A percentile compares a stretch with the other conserved stretches of the same genome.
phyloP scores from a whole-genome alignment of 2,329 filamentous ascomycete genomes.

The Colletotrichum sp. region DNA sequence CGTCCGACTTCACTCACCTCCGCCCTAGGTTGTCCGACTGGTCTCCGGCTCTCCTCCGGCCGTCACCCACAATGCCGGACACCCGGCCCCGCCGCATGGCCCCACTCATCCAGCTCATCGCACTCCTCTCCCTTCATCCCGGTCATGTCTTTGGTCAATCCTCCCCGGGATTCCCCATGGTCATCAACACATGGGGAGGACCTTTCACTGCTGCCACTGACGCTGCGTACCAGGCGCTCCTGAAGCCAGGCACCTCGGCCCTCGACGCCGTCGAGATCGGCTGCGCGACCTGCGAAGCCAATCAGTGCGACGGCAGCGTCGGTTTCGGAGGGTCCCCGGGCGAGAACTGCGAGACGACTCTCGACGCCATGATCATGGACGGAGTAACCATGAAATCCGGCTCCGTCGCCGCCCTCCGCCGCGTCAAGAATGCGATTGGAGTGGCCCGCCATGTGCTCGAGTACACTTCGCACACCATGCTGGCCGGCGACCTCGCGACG shows the following conservation, averaged over 20 bases:
- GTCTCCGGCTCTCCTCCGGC: not conserved
- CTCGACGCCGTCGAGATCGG: conserved; percentile 59
- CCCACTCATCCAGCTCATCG: conserved; percentile 5
- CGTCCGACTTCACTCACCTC: not conserved
- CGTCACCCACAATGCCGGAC: not conserved
- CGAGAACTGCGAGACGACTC: conserved; percentile 61
- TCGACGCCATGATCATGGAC: conserved; percentile 66
- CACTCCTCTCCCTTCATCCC: conserved; percentile 18
- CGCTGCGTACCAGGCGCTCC: conserved; percentile 49
- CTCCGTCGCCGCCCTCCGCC: conserved; percentile 56
- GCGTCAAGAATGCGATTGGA: conserved; percentile 52
- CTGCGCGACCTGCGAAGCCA: conserved; percentile 54
- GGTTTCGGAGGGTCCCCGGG: conserved; percentile 61
- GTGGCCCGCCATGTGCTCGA: conserved; percentile 58
- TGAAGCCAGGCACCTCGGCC: conserved; percentile 36
- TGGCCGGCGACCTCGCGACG: conserved; percentile 59
- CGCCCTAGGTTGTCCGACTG: not conserved
- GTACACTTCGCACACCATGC: conserved; percentile 55
- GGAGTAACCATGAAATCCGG: conserved; percentile 57
- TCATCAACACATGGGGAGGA: conserved; percentile 62
- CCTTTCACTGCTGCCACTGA: conserved; percentile 57
- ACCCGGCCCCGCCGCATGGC: conserved; percentile 1
- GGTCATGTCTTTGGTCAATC: conserved; percentile 21
- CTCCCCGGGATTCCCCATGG: conserved; percentile 50
- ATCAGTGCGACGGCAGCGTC: conserved; percentile 60